phyloP scores from a whole-genome alignment of 257 asterid genomes.

The Primulina eburnea region DNA sequence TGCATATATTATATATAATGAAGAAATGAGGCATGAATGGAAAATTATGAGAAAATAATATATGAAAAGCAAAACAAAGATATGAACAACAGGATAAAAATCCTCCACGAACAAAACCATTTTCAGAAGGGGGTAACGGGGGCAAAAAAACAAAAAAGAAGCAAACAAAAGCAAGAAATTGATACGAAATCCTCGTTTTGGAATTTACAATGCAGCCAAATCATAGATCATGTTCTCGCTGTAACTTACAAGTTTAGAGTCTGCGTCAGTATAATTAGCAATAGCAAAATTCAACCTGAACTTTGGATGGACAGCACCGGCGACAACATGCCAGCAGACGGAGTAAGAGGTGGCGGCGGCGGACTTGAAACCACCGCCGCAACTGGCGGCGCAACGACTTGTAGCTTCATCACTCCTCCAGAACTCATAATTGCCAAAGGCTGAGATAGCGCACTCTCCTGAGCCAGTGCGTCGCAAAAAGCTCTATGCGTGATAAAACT shows the following conservation, averaged over 20 bases:
- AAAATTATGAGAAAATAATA: too few relatives aligned
- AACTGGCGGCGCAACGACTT: conserved; percentile 25
- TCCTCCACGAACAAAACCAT: neutral
- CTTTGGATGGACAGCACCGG: conserved; percentile 90
- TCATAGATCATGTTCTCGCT: conserved; percentile 17
- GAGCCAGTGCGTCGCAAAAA: conserved; percentile 88
- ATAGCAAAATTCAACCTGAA: conserved; percentile 46
- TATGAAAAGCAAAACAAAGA: neutral
- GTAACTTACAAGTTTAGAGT: neutral
- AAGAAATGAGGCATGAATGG: too few relatives aligned
- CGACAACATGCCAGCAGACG: conserved; percentile 68
- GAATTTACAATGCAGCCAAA: conserved; percentile 32
- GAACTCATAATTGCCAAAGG: conserved; percentile 23
- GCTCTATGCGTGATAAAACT: conserved; percentile 89
- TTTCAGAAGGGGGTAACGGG: neutral
- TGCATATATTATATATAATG: neutral
- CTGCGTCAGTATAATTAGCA: neutral
- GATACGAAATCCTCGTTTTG: conserved; percentile 23
- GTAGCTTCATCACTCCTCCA: conserved; percentile 37
- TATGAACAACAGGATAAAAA: neutral
- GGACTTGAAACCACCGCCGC: conserved; percentile 50
- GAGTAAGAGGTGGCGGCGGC: conserved; percentile 89
- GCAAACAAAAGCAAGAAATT: conserved; percentile 8
- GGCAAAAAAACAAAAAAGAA: too few relatives aligned
- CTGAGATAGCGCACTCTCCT: conserved; percentile 57